Evolutionary conservation across 2,329 filamentous ascomycete species (phyloP).

Genomic region (Amauroascus verrucosus): DNA sequence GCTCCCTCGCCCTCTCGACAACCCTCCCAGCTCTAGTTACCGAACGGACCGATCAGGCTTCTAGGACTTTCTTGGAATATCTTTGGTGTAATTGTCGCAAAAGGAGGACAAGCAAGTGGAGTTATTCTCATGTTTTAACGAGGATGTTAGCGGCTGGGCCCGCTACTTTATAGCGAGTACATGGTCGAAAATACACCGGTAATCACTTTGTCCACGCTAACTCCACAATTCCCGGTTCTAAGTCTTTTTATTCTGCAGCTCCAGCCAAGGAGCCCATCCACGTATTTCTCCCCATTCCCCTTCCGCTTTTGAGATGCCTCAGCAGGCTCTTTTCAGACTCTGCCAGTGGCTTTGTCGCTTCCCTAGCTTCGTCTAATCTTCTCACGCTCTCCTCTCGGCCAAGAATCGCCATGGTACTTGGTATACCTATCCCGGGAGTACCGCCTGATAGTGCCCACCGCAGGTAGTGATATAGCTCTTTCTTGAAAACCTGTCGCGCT

Average conservation of each 20-base stretch:
- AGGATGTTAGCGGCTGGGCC: no score
- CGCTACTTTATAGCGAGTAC: no score
- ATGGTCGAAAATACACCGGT: no score
- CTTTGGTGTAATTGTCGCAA: no score
- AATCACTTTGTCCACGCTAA: no score
- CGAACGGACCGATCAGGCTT: no score
- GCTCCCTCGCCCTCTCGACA: no score
- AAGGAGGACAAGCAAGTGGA: no score
- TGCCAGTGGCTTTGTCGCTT: slow-evolving; percentile 21
- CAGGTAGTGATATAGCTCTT: slow-evolving; percentile 45
- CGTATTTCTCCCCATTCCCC: background rate
- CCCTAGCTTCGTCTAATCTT: slow-evolving; percentile 35
- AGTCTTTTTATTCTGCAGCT: background rate
- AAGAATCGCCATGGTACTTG: slow-evolving; percentile 45
- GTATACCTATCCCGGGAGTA: slow-evolving; percentile 44
- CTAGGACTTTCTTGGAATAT: no score
- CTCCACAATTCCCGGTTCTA: background rate
- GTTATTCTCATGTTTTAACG: no score
- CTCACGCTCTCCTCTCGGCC: slow-evolving; percentile 43
- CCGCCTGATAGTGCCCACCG: slow-evolving; percentile 48
- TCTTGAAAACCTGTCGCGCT: slow-evolving; percentile 32
- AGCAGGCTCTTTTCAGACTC: slow-evolving; percentile 18
- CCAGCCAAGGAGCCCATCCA: slow-evolving; percentile 16
- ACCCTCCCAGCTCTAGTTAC: no score
- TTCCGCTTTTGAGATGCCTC: background rate